Evolutionary conservation across 495 filamentous ascomycete genomes (phyloP), one percentile per base, ranked within the genome.

Genomic region (Hapsidospora chrysogenum): DNA sequence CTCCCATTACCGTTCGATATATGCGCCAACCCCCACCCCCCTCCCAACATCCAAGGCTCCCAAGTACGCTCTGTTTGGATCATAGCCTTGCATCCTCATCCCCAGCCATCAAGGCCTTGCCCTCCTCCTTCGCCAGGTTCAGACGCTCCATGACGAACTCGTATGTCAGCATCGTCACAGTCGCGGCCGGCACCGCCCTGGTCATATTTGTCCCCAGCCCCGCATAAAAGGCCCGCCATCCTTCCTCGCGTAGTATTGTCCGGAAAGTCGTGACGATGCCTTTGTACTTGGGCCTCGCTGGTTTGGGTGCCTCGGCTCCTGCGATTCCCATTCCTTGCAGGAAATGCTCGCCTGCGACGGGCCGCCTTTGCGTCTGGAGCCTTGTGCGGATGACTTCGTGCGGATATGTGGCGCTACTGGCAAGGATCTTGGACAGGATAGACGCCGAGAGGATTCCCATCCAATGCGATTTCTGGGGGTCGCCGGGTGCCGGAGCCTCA

Each of bases 201-300:
- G 95, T 80, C 67, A 99, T 78, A 56, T 99, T 99, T 22, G 86
- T 93, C 23, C 89, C 92, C 71, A 99, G 92, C 18, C 89, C 89
- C 15, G 85, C 84, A 50, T 99, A 99, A 50, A 99, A 95, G 5
- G 85, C 92, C 33, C 78, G 66, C 85, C 92, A 94, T 2, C 89
- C 89, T 54, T 99, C 89, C 54, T 99, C 89, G 16, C 63, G 58
- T 22, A 92, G 53, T 31, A 99, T 95, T 2, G 76, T 85, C 42
- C 74, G 72, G 50, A 74, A 81, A 3, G 86, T 95, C 45, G 70
- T 74, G n/a, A 85, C 45, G 19, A 92, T 67, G 18, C 89, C 89
- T 39, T 58, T 63, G 52, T 96, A 96, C 35, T 82, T 76, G 17
- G 81, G 79, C 22, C 59, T 42, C 22, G 32, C 22, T 10, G 25